phyloP scores from a whole-genome alignment of 176 grass and related monocot species.

The Aegilops bicornis region DNA sequence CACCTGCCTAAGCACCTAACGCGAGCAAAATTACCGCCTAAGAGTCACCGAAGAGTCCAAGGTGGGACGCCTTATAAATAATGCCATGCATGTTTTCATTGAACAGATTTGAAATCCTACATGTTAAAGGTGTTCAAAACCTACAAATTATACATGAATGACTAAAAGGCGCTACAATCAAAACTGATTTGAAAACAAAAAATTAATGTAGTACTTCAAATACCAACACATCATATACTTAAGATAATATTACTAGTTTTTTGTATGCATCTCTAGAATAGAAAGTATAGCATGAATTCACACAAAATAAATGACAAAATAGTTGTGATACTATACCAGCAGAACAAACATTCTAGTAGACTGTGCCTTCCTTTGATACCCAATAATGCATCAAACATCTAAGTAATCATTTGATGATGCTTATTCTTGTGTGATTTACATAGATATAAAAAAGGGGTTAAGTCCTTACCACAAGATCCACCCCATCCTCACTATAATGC shows the following conservation, averaged over 20 bases:
- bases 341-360: background rate
- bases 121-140: background rate
- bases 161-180: background rate
- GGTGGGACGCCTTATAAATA: background rate
- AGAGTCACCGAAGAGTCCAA: no score
- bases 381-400: background rate
- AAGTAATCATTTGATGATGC: background rate
- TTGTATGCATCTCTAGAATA: background rate
- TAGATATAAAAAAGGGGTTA: background rate
- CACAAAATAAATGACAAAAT: background rate
- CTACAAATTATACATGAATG: background rate
- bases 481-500: constrained; percentile 95
- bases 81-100: background rate
- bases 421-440: background rate
- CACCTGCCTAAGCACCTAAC: no score
- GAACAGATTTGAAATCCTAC: background rate
- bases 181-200: background rate
- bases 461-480: constrained; percentile 88
- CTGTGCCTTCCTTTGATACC: background rate
- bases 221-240: background rate
- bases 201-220: background rate
- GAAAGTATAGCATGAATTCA: background rate
- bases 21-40: no score
- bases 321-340: background rate
- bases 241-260: background rate